Percentiles rank a stretch among this genome's conserved stretches.
These are phyloP conservation scores for Candida smagusa DNA, from an alignment of 1,139 yeast species.

Conservation along the genomic window DNA sequence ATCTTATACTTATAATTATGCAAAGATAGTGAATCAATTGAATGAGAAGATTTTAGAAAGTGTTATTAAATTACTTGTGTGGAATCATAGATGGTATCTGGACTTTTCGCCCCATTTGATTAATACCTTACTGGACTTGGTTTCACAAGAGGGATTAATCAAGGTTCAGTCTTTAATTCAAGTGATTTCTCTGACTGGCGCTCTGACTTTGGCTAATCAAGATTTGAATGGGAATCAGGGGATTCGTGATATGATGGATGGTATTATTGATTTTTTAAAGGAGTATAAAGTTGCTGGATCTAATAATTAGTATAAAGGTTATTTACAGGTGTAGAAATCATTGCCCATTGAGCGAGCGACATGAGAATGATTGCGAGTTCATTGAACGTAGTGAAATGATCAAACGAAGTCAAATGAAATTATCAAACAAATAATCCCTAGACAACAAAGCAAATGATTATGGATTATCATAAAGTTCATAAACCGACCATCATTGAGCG, in stretches of 20 bases:
- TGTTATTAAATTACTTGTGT: constrained; percentile 73
- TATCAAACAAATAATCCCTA: no score
- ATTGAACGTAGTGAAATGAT: no score
- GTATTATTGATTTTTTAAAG: constrained; percentile 48
- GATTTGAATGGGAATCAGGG: constrained; percentile 43
- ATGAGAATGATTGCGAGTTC: no score
- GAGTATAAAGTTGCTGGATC: constrained; percentile 42
- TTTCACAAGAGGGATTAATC: constrained; percentile 73
- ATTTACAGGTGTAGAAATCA: neutral
- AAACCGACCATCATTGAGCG: no score
- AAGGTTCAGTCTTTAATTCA: constrained; percentile 75
- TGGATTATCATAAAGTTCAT: no score
- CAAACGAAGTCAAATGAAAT: no score
- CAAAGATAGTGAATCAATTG: constrained; percentile 45
- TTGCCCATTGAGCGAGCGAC: no score
- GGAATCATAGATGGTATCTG: constrained; percentile 97
- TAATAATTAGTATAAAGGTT: constrained; percentile 26
- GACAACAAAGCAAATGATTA: no score
- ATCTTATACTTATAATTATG: constrained; percentile 26
- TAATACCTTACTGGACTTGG: constrained; percentile 53
- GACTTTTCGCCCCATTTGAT: constrained; percentile 76
- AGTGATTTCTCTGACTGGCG: constrained; percentile 54
- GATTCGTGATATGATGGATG: constrained; percentile 57
- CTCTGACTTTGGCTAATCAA: constrained; percentile 20
- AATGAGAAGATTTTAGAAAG: constrained; percentile 67